Evolutionary conservation across 2,329 filamentous ascomycete genomes (phyloP).

Genomic region (Aspergillus sp.): DNA sequence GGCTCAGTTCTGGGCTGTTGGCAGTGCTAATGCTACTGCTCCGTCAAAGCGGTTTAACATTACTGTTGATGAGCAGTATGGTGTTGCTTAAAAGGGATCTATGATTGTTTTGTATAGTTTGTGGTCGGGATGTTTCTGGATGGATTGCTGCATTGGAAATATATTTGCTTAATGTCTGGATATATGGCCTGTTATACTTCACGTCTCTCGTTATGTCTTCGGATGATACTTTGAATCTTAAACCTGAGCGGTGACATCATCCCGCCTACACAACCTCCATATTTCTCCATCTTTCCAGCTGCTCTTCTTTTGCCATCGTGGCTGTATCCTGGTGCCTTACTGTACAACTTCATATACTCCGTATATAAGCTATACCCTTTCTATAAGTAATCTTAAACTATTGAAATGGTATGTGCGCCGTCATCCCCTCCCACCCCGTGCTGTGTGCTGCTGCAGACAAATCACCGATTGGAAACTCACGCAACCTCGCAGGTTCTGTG

Average conservation of each 20-base stretch:
- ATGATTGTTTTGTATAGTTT: not conserved
- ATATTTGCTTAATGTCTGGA: no score
- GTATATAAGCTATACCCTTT: not conserved
- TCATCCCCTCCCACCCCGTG: not conserved
- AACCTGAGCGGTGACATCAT: slow-evolving; percentile 4
- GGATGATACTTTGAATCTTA: no score
- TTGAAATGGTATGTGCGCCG: no score
- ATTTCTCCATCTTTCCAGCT: not conserved
- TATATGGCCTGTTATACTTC: no score
- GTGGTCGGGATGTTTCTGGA: no score
- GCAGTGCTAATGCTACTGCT: slow-evolving; percentile 18
- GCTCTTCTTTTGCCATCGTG: not conserved
- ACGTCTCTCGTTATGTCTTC: no score
- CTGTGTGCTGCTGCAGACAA: not conserved
- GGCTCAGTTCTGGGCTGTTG: slow-evolving; percentile 14
- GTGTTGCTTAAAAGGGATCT: slow-evolving; percentile 18
- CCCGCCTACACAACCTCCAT: not conserved
- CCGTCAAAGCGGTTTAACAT: slow-evolving; percentile 15
- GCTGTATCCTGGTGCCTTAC: not conserved
- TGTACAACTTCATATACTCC: not conserved
- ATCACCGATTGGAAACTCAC: not conserved
- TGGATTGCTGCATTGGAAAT: no score
- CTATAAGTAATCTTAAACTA: no score
- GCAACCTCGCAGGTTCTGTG: not conserved
- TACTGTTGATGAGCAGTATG: slow-evolving; percentile 17